Base-by-base conservation (phyloP, 805 yeast genomes). In the Monosporozyma aerobia region DNA sequence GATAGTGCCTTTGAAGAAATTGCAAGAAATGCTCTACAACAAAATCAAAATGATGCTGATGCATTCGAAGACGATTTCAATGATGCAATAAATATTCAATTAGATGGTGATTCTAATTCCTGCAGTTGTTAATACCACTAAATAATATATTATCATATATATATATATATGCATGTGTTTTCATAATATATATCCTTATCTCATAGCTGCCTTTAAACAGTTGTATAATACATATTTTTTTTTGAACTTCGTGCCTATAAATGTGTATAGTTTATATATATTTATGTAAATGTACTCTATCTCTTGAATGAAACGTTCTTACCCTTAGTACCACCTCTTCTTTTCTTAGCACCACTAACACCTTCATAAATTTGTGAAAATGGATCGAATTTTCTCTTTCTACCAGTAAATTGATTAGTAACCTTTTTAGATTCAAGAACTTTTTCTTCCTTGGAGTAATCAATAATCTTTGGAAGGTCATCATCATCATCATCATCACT, bases 1-100 rank as follows among this genome's bases (percentile, higher is more conserved):
- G 97, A 90, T 64, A 83, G 86, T 62, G 98, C 98, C 2, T 92
- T 92, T 65, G 97, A 94, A 68, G 95, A 90, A 44, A 87, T 92
- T 62, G 97, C 97, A 33, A 80, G 96, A 63, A 89, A 88, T 73
- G 99, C 98, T 0, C 75, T 92, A 63, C 96, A 90, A 68, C 98
- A 92, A 71, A 97, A 90, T 68, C 69, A 70, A 56, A 67, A 69
- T 40, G 72, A 69, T 53, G 85, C 87, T 51, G 87, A 87, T 62
- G 97, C 89, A 54, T 90, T 85, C 63, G 84, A 83, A 60, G 97
- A 90, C 63, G 98, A 92, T 70, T 92, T 90, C 69, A 86, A 94
- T 48, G 98, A 92, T 70, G 97, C 98, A 25, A 92, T 92, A 58
- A 92, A 92, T 69, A 92, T 92, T 63, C 94, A 89, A 66, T 79